Evolutionary conservation across 208 protist species (phyloP).

Genomic region (Kentomonas sorsogonicus): DNA sequence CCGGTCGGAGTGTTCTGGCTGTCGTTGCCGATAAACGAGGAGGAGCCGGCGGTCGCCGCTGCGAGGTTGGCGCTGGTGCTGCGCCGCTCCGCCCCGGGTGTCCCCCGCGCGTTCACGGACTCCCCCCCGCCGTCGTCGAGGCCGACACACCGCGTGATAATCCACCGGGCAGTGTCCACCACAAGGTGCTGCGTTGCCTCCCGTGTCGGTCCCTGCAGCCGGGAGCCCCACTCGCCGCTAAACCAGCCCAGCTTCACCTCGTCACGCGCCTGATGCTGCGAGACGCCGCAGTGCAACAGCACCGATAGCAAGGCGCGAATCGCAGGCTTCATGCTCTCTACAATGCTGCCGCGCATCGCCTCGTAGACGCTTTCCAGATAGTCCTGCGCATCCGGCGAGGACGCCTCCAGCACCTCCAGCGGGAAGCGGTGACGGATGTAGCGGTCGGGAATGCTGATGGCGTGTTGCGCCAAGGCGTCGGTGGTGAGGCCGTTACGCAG

Average conservation of each 20-base stretch:
- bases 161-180: slow-evolving; percentile 61
- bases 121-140: slow-evolving; percentile 15
- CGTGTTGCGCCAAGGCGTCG: slow-evolving; percentile 32
- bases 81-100: neutral
- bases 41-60: slow-evolving; percentile 20
- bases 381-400: slow-evolving; percentile 41
- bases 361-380: slow-evolving; percentile 64
- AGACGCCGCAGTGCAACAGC: slow-evolving; percentile 70
- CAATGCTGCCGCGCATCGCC: slow-evolving; percentile 62
- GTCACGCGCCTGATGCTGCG: slow-evolving; percentile 56
- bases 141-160: slow-evolving; percentile 46
- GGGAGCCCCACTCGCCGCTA: slow-evolving; percentile 80
- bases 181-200: slow-evolving; percentile 53
- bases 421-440: slow-evolving; percentile 19
- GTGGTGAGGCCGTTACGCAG: slow-evolving; percentile 63
- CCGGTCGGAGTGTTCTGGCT: slow-evolving; percentile 34
- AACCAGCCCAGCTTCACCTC: slow-evolving; percentile 86
- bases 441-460: slow-evolving; percentile 39
- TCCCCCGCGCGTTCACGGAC: neutral
- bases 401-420: slow-evolving; percentile 51
- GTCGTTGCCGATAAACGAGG: slow-evolving; percentile 23
- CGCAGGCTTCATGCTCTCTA: slow-evolving; percentile 75
- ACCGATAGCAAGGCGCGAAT: slow-evolving; percentile 77
- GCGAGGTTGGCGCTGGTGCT: slow-evolving; percentile 13
- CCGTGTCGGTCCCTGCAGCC: slow-evolving; percentile 60